phyloP scores from a whole-genome alignment of 352 stramenopile species.

The Pythium myriotylum region DNA sequence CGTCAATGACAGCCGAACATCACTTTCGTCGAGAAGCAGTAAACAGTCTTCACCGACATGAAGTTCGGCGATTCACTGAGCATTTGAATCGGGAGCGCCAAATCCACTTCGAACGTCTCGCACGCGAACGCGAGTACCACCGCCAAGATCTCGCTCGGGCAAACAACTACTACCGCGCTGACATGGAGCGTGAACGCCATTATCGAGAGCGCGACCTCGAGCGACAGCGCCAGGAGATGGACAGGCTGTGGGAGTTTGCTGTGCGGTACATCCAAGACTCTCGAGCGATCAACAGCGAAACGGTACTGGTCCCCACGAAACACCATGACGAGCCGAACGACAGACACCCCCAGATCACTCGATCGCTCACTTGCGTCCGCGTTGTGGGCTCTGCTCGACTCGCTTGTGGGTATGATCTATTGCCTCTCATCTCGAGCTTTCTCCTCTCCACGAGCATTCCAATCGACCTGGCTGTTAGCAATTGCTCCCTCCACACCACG shows the following conservation, averaged over 20 bases:
- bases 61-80: neutral
- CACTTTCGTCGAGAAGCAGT: neutral
- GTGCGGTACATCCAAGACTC: neutral
- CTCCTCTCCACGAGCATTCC: conserved; percentile 4
- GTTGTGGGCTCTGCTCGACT: neutral
- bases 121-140: neutral
- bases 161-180: neutral
- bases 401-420: neutral
- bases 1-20: neutral
- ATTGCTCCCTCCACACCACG: neutral
- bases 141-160: neutral
- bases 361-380: conserved; percentile 1
- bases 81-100: neutral
- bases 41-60: neutral
- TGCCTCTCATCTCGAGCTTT: conserved; percentile 6
- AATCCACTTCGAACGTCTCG: neutral
- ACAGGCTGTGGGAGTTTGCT: neutral
- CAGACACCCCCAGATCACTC: neutral
- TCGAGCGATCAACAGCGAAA: neutral
- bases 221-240: neutral
- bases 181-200: neutral
- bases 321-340: no score
- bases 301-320: neutral
- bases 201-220: neutral
- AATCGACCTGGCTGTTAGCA: conserved; percentile 3